Conservation (phyloP, 345 rosid genomes). For the Aurinia saxatilis region DNA sequence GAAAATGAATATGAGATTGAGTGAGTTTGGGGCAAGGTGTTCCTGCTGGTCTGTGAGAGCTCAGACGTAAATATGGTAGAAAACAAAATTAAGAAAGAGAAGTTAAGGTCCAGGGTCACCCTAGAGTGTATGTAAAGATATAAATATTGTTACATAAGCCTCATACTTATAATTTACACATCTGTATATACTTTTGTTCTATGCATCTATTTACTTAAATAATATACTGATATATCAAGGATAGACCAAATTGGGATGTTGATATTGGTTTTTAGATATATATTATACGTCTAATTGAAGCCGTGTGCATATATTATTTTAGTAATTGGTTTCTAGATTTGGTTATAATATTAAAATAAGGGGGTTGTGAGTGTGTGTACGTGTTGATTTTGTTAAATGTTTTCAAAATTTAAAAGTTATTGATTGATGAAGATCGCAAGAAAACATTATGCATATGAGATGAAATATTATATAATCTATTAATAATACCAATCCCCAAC, state of each 20-base stretch:
- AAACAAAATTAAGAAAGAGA: slow-evolving; percentile 12
- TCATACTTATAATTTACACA: slow-evolving; percentile 11
- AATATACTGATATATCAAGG: neutral
- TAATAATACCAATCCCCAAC: too few species aligned
- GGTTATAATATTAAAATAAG: neutral
- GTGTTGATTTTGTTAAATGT: neutral
- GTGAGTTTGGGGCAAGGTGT: slow-evolving; percentile 62
- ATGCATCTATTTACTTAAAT: neutral
- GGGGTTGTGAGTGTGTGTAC: neutral
- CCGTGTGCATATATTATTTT: neutral
- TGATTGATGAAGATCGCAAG: neutral
- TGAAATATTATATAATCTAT: too few species aligned
- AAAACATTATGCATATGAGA: too few species aligned
- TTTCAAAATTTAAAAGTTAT: neutral
- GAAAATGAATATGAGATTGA: slow-evolving; percentile 35
- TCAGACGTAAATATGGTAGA: slow-evolving; percentile 23
- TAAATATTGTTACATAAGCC: slow-evolving; percentile 14
- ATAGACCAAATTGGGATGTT: neutral
- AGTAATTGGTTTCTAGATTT: neutral
- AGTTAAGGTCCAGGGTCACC: slow-evolving; percentile 57
- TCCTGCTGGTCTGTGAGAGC: slow-evolving; percentile 32
- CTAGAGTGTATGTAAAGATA: slow-evolving; percentile 61
- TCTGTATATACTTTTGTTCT: neutral
- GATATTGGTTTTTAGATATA: neutral
- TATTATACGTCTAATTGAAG: neutral